Conservation (phyloP, 768 basidiomycete species). For the Tulasnella sp. region DNA sequence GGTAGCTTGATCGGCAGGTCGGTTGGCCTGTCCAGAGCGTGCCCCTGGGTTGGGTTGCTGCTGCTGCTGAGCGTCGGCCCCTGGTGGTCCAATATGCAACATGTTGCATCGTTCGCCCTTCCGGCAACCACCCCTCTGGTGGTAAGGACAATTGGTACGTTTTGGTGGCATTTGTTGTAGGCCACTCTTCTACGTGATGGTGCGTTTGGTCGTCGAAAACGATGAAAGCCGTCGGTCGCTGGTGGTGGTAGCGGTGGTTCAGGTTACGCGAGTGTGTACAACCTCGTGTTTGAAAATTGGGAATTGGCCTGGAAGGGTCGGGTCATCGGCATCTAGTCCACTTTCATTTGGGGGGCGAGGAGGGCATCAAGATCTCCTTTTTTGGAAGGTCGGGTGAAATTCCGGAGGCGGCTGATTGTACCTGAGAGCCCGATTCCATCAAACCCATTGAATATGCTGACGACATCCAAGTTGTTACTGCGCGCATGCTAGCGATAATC, state of each 20-base stretch:
- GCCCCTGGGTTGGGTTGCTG: neutral
- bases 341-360: neutral
- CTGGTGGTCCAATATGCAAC: neutral
- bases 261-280: neutral
- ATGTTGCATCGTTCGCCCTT: neutral
- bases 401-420: neutral
- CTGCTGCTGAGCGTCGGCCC: neutral
- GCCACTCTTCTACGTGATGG: neutral
- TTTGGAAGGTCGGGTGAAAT: neutral
- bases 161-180: slow-evolving; percentile 3
- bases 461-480: neutral
- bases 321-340: neutral
- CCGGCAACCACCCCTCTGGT: neutral
- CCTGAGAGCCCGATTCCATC: neutral
- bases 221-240: slow-evolving; percentile 32
- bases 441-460: neutral
- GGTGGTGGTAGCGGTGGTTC: slow-evolving; percentile 29
- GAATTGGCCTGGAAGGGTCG: slow-evolving; percentile 31
- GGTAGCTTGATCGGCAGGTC: neutral
- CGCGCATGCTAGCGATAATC: neutral
- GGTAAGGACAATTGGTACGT: neutral
- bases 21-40: neutral
- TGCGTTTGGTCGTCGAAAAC: neutral
- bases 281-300: neutral
- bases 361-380: neutral